A percentile compares a stretch with the other conserved stretches of the same genome.
phyloP scores from a whole-genome alignment of 208 protist species.

The Phytomonas sp. region DNA sequence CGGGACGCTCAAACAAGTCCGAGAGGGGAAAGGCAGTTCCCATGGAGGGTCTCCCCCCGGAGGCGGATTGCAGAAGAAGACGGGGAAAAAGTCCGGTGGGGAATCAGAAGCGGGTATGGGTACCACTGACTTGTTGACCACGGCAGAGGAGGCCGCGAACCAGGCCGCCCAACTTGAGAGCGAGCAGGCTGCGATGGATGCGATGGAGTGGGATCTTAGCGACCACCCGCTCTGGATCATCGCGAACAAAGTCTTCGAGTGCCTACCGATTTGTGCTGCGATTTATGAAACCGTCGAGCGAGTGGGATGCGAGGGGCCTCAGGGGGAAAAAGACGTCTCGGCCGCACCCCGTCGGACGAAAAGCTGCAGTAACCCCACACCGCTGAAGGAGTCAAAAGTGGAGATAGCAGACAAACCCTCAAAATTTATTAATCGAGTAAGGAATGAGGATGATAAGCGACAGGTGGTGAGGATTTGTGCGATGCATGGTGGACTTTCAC shows the following conservation, averaged over 20 bases:
- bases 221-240: conserved; percentile 71
- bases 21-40: background rate
- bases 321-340: background rate
- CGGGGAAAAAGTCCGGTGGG: conserved; percentile 2
- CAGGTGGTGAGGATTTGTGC: conserved; percentile 89
- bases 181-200: conserved; percentile 7
- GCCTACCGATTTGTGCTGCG: conserved; percentile 90
- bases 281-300: conserved; percentile 71
- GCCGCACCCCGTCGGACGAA: background rate
- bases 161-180: background rate
- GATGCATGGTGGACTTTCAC: conserved; percentile 97
- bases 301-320: background rate
- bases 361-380: background rate
- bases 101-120: background rate
- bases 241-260: conserved; percentile 68
- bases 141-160: conserved; percentile 8
- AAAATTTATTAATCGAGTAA: background rate
- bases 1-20: background rate
- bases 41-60: background rate
- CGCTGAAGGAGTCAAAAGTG: background rate
- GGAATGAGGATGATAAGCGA: conserved; percentile 10
- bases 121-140: background rate
- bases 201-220: conserved; percentile 51
- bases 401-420: background rate
- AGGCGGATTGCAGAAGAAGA: background rate